Evolutionary conservation across 805 yeast genomes (phyloP), one percentile per base, ranked within the genome.

Genomic region (Saturnispora saitoi): DNA sequence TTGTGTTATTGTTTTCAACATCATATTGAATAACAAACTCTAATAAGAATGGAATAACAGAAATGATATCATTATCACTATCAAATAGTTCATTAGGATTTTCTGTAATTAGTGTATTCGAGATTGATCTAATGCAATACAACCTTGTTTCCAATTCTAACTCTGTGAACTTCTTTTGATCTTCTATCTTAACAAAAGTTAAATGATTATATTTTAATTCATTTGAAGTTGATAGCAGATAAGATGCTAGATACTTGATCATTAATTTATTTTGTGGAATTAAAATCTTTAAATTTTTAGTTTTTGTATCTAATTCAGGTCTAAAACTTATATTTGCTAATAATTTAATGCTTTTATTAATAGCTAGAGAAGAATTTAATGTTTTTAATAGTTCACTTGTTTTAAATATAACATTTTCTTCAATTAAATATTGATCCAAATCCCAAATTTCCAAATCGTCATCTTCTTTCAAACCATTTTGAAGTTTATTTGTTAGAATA

Each of bases 21-120:
- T 57, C 63, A 48, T 70, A 71, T 44, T 65, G 72, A 2, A 74
- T 73, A 22, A 76, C 50, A 8, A 74, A 58, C 55, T 78, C 83
- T 4, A 69, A 58, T 41, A 78, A 60, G 51, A 76, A 77, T 0
- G 79, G 77, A 9, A 76, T 57, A 22, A 73, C 61, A 0, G 76
- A 68, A n/a, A 65, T 60, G 5, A 67, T 56, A 32, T 71, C 73
- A 44, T 61, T 65, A 45, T 70, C 67, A 4, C 64, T 61, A 52
- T 73, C 71, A 0, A 72, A 64, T 6, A 70, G 37, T 39, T 56
- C 47, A 0, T 80, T 80, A 48, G 76, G 63, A 32, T 67, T 70
- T 14, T 32, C 20, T 30, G 71, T 65, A 8, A 75, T 68, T 31
- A 76, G 57, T 9, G 78, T 61, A 44, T 68, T 67, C 1, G 79